phyloP scores from a whole-genome alignment of 805 yeast species.

The Blastobotrys parvus region DNA sequence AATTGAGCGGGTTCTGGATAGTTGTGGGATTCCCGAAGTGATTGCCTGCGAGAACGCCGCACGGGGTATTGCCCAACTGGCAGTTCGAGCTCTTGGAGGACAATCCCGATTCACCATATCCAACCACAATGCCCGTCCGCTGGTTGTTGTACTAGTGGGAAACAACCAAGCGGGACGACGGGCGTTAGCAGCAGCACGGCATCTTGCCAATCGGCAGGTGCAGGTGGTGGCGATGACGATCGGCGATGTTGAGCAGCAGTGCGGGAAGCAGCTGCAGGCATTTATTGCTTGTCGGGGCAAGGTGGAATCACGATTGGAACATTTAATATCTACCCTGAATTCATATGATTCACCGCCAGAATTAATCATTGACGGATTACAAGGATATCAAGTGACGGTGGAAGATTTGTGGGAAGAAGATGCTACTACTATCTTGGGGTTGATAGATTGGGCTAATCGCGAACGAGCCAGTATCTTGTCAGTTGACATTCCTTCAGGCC shows the following conservation, averaged over 20 bases:
- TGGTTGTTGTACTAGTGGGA: constrained; percentile 64
- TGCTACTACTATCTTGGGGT: constrained; percentile 23
- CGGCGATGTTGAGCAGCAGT: neutral
- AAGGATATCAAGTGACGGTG: constrained; percentile 68
- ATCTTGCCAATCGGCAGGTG: constrained; percentile 64
- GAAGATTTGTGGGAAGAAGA: constrained; percentile 43
- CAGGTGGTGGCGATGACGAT: constrained; percentile 1
- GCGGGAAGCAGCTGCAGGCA: constrained; percentile 38
- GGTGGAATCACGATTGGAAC: constrained; percentile 29
- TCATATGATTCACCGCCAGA: constrained; percentile 67
- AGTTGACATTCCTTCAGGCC: constrained; percentile 73
- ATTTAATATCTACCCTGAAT: constrained; percentile 26
- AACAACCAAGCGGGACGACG: constrained; percentile 60
- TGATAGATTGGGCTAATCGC: constrained; percentile 61
- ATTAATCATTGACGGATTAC: constrained; percentile 72
- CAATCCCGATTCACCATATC: constrained; percentile 48
- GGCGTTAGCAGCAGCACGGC: constrained; percentile 73
- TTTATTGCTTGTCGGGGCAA: constrained; percentile 52
- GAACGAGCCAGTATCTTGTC: constrained; percentile 46
- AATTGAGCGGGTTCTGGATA: constrained; percentile 52
- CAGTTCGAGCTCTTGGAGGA: constrained; percentile 62
- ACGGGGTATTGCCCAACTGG: constrained; percentile 50
- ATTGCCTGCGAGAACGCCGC: constrained; percentile 60
- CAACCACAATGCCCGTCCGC: constrained; percentile 76
- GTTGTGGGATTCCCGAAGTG: constrained; percentile 39